Evolutionary conservation across 805 yeast genomes (phyloP), one percentile per base, ranked within the genome.

Genomic region (Nakazawaea wickerhamii): DNA sequence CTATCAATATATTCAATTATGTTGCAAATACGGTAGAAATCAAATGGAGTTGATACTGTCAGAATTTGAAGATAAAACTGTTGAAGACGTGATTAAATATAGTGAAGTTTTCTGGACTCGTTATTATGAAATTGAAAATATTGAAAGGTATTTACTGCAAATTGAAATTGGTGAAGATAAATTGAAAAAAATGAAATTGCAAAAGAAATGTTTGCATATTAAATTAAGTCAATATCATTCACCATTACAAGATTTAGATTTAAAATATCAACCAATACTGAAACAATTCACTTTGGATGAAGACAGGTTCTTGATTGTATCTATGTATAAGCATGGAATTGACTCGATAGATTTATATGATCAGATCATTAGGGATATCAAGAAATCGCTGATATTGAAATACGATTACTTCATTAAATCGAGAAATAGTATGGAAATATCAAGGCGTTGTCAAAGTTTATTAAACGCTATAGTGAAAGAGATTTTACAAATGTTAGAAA

Each of bases 151-250:
- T 60, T 63, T 90, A 41, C 68, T 73, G 15, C 91, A 81, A 53
- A 87, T 93, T 47, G 95, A 89, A 55, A 71, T 75, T 3, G 99
- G 98, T 13, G 98, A 93, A 58, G 96, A 89, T 47, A 84, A 76
- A 59, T 73, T 85, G 20, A 68, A 77, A 36, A 79, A 77, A 53
- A 57, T 73, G 8, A 74, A 73, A 52, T 64, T 79, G 25, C 96
- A 89, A 55, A 85, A 80, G 57, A 95, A 86, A 60, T 75, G 87
- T 15, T 67, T 93, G 43, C 75, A 90, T 54, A 69, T 83, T 47
- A 90, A 91, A 59, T 64, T 93, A 23, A 73, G 84, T 18, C 71
- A 73, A 48, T 86, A 81, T 60, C 65, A 67, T 30, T 80, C 79
- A 48, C 99, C 99, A 10, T 65, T 91, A 49, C 85, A 83, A 58